Base-by-base conservation (phyloP, 495 filamentous ascomycete species). In the Penicillium lividum region DNA sequence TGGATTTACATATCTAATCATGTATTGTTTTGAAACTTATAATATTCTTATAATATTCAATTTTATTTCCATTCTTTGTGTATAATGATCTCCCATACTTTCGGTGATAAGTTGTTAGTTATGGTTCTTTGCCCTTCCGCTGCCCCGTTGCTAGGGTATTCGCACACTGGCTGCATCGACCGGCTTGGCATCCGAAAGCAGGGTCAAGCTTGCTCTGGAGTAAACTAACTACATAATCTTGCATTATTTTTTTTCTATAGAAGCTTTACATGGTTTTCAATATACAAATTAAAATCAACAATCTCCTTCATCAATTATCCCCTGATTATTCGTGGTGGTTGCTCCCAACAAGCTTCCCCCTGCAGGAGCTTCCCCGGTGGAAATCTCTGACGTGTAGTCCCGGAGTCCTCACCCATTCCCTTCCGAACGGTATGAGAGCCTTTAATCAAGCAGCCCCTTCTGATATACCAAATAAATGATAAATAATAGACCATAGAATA, bases 111-210 rank as follows among this genome's bases (percentile, higher is more conserved):
- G 13, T 47, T 36, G 3, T n/a, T 47, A 22, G 13, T 18, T 45
- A 27, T 28, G 28, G 27, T 46, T 38, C 50, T 56, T 45, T 40
- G 13, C 38, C 29, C 54, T 58, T 53, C 54, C 55, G 38, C 43
- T 51, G 34, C 46, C 46, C 57, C 56, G 65, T 64, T 67, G 64
- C 61, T 58, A 56, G 60, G 65, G 68, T 64, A 73, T 71, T 70
- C 63, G 57, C 68, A 64, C 71, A 67, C 62, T 69, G 22, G 22
- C 65, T 72, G 16, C 73, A 76, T 61, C 68, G 65, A 68, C 38
- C 48, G 68, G 69, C 73, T 76, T 76, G 73, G 73, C 73, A 58
- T 42, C 73, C 70, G 73, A 70, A 70, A 72, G 63, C 72, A 70
- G 65, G 63, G 29, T 54, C 57, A n/a, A 52, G 38, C 36, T 30